Base-by-base conservation (phyloP, 2,329 filamentous ascomycete genomes). In the Colletotrichum melonis region DNA sequence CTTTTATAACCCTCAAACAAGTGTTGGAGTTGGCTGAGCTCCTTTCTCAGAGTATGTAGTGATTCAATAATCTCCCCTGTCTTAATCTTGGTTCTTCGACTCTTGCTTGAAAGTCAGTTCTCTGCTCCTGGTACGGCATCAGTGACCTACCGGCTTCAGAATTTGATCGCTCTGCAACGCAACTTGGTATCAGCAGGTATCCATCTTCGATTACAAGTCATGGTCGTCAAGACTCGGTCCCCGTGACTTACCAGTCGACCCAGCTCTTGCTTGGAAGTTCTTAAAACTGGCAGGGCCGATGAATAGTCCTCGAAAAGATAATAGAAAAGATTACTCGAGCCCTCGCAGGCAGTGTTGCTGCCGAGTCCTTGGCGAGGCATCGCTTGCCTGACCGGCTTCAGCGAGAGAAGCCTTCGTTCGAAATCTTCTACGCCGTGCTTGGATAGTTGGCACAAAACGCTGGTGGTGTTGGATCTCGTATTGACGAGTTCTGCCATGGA, bases 231-330 rank as follows among this genome's bases (percentile, higher is more conserved):
- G 55, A 59, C n/a, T 28, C 57, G 12, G 8, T 38, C 9, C 16
- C 14, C 5, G 8, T 28, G 22, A 49, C 32, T 19, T 42, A 26
- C 77, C n/a, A 42, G 9, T 28, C 35, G 56, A 46, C 46, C 30
- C 24, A 92, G 79, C 69, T 78, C 88, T 78, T 72, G 80, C 77
- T 77, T 86, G 76, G 85, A 85, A 1, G 75, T 78, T 11, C 85
- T 87, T 14, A 92, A 83, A 5, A 90, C 85, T 30, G 86, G 86
- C 64, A 89, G 89, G 1, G 89, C 90, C 4, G 89, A 89, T 46
- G 86, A 86, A 84, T 91, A 92, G 77, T 92, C 91, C 77, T 93
- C 91, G 76, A 92, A 92, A 0, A 92, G 81, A 76, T 92, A 92
- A 79, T 92, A 92, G 81, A 92, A 92, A n/a, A 75, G 63, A 24